Conservation (phyloP, 1,284 basidiomycete species). For the Boletus mariae region DNA sequence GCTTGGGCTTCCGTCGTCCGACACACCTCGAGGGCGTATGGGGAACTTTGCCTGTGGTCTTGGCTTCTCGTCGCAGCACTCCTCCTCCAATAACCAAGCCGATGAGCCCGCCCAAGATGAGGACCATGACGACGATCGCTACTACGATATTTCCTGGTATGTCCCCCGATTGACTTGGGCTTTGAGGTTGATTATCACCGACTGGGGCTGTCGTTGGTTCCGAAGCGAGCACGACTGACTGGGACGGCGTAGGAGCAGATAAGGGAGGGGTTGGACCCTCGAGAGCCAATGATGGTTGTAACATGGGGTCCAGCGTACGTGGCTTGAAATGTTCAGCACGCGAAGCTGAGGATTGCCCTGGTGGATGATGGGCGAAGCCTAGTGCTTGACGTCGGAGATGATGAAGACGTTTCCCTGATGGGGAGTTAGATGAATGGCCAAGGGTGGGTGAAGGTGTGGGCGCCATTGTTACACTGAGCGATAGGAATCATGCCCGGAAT, state of each 20-base stretch:
- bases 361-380: conserved; percentile 4
- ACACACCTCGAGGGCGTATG: not conserved
- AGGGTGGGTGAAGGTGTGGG: conserved; percentile 14
- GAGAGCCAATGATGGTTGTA: conserved; percentile 9
- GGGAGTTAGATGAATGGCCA: conserved; percentile 1
- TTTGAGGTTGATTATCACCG: conserved; percentile 3
- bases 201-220: conserved; percentile 9
- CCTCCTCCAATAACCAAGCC: conserved; percentile 29
- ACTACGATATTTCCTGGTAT: conserved; percentile 24
- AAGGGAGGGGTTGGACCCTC: conserved; percentile 5
- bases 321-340: conserved; percentile 2
- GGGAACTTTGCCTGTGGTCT: not conserved
- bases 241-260: conserved; percentile 6
- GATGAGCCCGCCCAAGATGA: conserved; percentile 29
- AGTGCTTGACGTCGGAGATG: conserved; percentile 15
- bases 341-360: not conserved
- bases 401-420: conserved; percentile 6
- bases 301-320: conserved; percentile 5
- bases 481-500: not conserved
- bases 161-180: conserved; percentile 6
- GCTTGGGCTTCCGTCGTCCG: conserved; percentile 9
- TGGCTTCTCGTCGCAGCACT: conserved; percentile 25
- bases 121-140: conserved; percentile 21
- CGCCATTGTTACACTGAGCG: conserved; percentile 17
- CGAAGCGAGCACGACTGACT: conserved; percentile 6